Base-by-base conservation (phyloP, 306 rosid species). In the Pueraria montana region DNA sequence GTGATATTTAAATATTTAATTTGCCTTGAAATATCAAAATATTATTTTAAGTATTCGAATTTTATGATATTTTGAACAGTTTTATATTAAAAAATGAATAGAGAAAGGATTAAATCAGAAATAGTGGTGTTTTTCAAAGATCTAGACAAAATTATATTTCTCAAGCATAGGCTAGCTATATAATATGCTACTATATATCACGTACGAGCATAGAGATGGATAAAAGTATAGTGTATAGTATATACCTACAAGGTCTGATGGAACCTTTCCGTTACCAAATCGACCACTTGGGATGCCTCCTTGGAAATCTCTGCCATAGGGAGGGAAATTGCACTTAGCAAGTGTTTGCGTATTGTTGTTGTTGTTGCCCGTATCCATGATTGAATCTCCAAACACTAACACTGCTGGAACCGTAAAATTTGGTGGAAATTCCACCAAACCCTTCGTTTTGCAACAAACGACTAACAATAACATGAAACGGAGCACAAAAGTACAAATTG, bases 311-410 rank as follows among this genome's bases (percentile, higher is more conserved):
- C 48, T 45, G 0, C 89, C 89, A 75, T 86, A 86, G 1, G 89
- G 89, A 50, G 85, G 67, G 30, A 79, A 83, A 55, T 86, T 80
- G 77, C 89, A 79, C 77, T 61, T 86, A 0, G 83, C 87, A 21
- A 71, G 2, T 8, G 89, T 75, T 18, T 42, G 11, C n/a, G 32
- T 34, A 26, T 68, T 62, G 70, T 86, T 11, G 85, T 94, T 94
- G 89, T 94, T 93, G 78, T 86, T 94, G 42, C 98, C 98, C 0
- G 98, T 89, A 59, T 94, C 98, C 85, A 92, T 86, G 24, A 94
- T 91, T 0, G 98, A 94, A 52, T 94, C 98, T 42, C 98, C 98
- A 18, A 92, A 94, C 26, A 83, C 92, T 2, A 92, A 52, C 1
- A 92, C 65, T 3, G 95, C 98, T 6, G 97, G 97, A 43, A 92